Conservation (phyloP, 768 basidiomycete genomes). For the Leucosporidium scottii region DNA sequence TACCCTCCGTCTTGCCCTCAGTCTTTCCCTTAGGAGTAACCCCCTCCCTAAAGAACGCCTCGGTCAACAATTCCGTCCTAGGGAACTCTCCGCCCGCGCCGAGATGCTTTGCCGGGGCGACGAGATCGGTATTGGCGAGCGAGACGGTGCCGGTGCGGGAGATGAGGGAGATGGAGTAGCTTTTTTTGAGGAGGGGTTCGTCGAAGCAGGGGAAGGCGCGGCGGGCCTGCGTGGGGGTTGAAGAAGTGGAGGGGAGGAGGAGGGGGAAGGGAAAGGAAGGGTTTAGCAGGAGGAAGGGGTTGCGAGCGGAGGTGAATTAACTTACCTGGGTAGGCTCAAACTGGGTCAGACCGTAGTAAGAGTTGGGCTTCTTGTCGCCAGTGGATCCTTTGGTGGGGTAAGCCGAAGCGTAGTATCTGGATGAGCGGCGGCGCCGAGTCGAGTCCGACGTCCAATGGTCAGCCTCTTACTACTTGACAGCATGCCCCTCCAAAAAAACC, state of each 20-base stretch:
- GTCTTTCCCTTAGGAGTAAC: conserved; percentile 33
- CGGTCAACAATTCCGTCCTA: conserved; percentile 32
- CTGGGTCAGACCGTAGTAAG: conserved; percentile 65
- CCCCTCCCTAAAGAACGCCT: conserved; percentile 38
- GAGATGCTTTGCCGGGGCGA: conserved; percentile 51
- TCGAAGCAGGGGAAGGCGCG: conserved; percentile 71
- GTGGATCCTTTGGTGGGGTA: conserved; percentile 25
- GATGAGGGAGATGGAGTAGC: conserved; percentile 48
- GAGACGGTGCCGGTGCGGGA: conserved; percentile 68
- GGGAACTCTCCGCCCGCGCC: conserved; percentile 34
- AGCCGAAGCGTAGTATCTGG: conserved; percentile 31
- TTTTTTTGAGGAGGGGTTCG: conserved; percentile 83
- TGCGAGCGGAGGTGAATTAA: conserved; percentile 15
- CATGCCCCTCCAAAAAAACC: too few relatives aligned
- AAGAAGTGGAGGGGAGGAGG: too few relatives aligned
- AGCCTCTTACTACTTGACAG: too few relatives aligned
- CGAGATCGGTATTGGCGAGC: conserved; percentile 78
- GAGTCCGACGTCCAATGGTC: too few relatives aligned
- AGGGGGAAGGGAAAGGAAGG: not conserved
- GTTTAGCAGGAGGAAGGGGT: not conserved
- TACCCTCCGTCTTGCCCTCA: conserved; percentile 14
- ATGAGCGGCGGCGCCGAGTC: not conserved
- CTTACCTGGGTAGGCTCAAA: conserved; percentile 55
- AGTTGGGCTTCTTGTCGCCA: conserved; percentile 36
- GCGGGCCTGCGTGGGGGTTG: conserved; percentile 17